A percentile compares a stretch with the other conserved stretches of the same genome.
phyloP scores from a whole-genome alignment of 2,329 filamentous ascomycete genomes.

The Arthrinium puccinioides region DNA sequence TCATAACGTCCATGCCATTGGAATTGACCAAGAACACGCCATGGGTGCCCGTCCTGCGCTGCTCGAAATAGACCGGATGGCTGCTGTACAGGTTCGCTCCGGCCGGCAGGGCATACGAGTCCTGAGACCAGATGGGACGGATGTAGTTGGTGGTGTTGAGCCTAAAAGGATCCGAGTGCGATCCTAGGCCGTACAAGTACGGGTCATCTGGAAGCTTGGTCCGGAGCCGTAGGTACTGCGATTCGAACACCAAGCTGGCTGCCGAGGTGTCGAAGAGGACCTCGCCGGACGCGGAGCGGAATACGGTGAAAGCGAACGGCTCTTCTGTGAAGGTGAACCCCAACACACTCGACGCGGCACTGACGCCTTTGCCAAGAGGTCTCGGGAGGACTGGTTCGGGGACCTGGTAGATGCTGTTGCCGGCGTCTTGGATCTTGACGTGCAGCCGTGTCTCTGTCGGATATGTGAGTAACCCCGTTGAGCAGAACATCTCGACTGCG shows the following conservation, averaged over 20 bases:
- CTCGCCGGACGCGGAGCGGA: conserved; percentile 30
- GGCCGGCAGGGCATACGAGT: conserved; percentile 54
- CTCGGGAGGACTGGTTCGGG: conserved; percentile 62
- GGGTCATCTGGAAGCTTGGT: conserved; percentile 63
- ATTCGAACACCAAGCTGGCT: conserved; percentile 64
- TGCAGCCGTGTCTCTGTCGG: conserved; percentile 57
- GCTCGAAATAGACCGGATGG: conserved; percentile 71
- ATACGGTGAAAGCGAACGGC: conserved; percentile 34
- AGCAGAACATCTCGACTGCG: too few species aligned
- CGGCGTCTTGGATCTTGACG: conserved; percentile 65
- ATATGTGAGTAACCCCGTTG: conserved; percentile 3
- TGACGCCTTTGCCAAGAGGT: conserved; percentile 27
- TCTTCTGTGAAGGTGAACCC: conserved; percentile 26
- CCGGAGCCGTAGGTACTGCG: conserved; percentile 67
- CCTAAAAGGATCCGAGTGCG: conserved; percentile 65
- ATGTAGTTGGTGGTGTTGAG: conserved; percentile 63
- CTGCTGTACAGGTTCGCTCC: conserved; percentile 64
- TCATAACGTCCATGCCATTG: conserved; percentile 71
- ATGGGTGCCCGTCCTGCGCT: conserved; percentile 51
- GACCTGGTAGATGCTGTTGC: conserved; percentile 66
- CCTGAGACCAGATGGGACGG: conserved; percentile 63
- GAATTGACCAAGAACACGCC: conserved; percentile 66
- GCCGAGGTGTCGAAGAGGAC: conserved; percentile 64
- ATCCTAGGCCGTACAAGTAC: conserved; percentile 71
- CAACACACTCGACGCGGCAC: conserved; percentile 15